Evolutionary conservation across 2,329 filamentous ascomycete species (phyloP).

Genomic region (Zelopaecilomyces penicillatus): DNA sequence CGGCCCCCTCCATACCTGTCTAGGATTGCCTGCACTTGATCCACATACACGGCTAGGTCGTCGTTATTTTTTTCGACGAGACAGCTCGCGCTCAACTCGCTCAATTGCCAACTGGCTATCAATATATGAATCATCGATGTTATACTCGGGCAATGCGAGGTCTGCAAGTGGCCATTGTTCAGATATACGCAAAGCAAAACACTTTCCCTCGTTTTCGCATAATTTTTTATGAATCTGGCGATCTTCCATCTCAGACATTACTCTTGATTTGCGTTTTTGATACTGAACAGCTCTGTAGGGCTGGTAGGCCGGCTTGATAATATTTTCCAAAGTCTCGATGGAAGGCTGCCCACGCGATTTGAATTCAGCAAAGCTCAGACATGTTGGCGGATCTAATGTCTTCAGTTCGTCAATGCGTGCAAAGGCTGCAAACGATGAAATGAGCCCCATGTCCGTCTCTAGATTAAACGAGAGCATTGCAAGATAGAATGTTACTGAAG

Average conservation of each 20-base stretch:
- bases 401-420: neutral
- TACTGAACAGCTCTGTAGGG: too few relatives aligned
- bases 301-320: neutral
- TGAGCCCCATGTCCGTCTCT: neutral
- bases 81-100: too few relatives aligned
- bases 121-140: too few relatives aligned
- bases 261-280: too few relatives aligned
- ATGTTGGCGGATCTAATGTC: conserved; percentile 1
- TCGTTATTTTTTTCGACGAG: conserved; percentile 2
- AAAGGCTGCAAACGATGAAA: conserved; percentile 10
- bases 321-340: neutral
- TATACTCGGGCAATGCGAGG: too few relatives aligned
- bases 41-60: neutral
- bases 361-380: conserved; percentile 8
- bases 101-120: too few relatives aligned
- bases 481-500: conserved; percentile 3
- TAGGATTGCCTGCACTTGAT: neutral
- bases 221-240: neutral
- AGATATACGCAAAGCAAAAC: conserved; percentile 1
- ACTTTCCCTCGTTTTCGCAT: conserved; percentile 1
- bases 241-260: neutral
- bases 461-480: conserved; percentile 8
- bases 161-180: conserved; percentile 5
- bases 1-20: neutral
- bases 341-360: conserved; percentile 1